Conservation (phyloP, 192 early-diverging fungal genomes). For the Physocladia obscura region DNA sequence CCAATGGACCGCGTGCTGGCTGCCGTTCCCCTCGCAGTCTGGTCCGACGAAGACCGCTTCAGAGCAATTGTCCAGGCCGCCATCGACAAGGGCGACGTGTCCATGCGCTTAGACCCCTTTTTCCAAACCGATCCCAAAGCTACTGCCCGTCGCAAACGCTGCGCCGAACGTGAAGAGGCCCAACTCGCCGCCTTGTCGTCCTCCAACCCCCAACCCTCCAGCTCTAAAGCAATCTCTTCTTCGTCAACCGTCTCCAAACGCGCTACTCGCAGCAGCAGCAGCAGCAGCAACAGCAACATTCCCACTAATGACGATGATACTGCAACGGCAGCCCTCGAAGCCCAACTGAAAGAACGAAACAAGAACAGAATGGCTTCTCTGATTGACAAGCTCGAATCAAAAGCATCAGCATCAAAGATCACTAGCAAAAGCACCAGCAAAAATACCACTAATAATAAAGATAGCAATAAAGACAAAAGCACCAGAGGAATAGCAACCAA, state of each 20-base stretch:
- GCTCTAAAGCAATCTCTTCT: not conserved
- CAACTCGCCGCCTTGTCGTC: too few relatives aligned
- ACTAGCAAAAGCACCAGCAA: too few relatives aligned
- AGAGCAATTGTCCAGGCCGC: constrained; percentile 57
- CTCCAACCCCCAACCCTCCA: too few relatives aligned
- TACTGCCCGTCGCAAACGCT: constrained; percentile 37
- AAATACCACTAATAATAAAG: too few relatives aligned
- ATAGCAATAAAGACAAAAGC: too few relatives aligned
- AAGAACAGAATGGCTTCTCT: constrained; percentile 7
- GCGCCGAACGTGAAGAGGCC: constrained; percentile 42
- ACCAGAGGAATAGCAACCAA: too few relatives aligned
- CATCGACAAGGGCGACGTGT: constrained; percentile 53
- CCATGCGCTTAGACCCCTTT: constrained; percentile 41
- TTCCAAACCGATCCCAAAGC: constrained; percentile 39
- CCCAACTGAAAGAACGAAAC: constrained; percentile 35
- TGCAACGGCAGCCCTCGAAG: constrained; percentile 57
- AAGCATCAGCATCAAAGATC: too few relatives aligned
- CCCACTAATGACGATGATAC: constrained; percentile 37
- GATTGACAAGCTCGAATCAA: constrained; percentile 13
- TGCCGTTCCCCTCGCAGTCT: constrained; percentile 55
- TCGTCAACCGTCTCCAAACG: not conserved
- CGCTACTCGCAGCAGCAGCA: not conserved
- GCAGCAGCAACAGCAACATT: not conserved
- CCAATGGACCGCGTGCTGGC: constrained; percentile 71
- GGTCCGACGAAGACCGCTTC: constrained; percentile 68